A percentile compares a stretch with the other conserved stretches of the same genome.
Conservation (phyloP, 2,329 filamentous ascomycete genomes). For the Fragosphaeria purpurea region DNA sequence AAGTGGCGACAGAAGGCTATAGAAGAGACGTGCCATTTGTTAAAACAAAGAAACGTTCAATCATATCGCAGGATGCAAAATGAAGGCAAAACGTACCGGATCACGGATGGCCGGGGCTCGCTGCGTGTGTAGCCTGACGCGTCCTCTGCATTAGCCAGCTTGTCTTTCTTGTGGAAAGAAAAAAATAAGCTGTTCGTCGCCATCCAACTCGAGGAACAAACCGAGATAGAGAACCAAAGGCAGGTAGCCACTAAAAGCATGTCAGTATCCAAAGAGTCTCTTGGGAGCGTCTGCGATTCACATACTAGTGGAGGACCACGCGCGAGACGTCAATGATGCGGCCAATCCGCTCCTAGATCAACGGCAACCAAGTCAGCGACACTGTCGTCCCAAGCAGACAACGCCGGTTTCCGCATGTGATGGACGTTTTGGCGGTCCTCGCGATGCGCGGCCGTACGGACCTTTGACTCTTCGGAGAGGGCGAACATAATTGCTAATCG, state of each 20-base stretch:
- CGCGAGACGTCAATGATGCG: constrained; percentile 92
- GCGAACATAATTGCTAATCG: constrained; percentile 38
- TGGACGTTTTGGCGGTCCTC: no score
- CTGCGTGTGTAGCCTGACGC: constrained; percentile 78
- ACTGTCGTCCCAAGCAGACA: no score
- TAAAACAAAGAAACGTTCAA: no score
- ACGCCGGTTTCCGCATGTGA: no score
- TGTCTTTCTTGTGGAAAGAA: no score
- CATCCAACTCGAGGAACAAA: constrained; percentile 28
- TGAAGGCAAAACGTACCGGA: constrained; percentile 33
- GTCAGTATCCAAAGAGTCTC: constrained; percentile 22
- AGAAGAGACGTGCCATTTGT: background rate
- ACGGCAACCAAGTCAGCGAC: no score
- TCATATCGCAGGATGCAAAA: no score
- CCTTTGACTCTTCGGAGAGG: constrained; percentile 97
- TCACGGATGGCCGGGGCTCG: constrained; percentile 71
- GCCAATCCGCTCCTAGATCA: constrained; percentile 79
- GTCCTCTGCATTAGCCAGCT: background rate
- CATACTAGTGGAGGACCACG: constrained; percentile 92
- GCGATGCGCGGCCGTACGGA: constrained; percentile 26
- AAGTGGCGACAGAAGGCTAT: constrained; percentile 54
- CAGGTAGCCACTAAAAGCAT: constrained; percentile 67
- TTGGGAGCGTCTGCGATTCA: constrained; percentile 6
- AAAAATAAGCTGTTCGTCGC: background rate
- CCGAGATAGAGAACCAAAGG: constrained; percentile 95